Evolutionary conservation across 2,329 filamentous ascomycete genomes (phyloP).

Genomic region (Scedosporium apiospermum): DNA sequence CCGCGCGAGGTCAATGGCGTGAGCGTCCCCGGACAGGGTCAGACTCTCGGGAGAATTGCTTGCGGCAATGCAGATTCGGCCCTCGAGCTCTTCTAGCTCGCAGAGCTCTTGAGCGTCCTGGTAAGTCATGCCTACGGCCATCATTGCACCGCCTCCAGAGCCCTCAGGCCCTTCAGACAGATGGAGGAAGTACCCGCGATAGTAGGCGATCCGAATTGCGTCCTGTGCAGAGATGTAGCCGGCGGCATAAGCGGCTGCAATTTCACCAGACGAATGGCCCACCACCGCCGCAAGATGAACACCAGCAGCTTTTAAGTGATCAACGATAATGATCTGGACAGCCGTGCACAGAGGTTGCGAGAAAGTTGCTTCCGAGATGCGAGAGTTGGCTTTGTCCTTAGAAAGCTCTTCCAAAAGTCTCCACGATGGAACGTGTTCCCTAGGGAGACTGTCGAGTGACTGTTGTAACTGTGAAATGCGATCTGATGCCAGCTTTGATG

Average conservation of each 20-base stretch:
- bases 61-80: constrained; percentile 22
- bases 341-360: constrained; percentile 34
- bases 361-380: constrained; percentile 27
- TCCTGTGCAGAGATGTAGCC: constrained; percentile 14
- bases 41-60: constrained; percentile 25
- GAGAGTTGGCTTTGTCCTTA: constrained; percentile 22
- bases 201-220: constrained; percentile 22
- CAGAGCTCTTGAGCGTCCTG: constrained; percentile 1
- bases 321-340: constrained; percentile 35
- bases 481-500: neutral
- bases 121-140: constrained; percentile 13
- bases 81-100: constrained; percentile 4
- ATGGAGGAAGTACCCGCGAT: constrained; percentile 16
- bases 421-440: constrained; percentile 21
- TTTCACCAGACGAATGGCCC: constrained; percentile 41
- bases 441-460: constrained; percentile 13
- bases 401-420: constrained; percentile 27
- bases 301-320: constrained; percentile 32
- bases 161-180: neutral
- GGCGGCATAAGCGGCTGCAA: constrained; percentile 34
- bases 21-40: constrained; percentile 23
- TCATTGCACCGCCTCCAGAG: constrained; percentile 18
- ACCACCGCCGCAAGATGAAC: constrained; percentile 27
- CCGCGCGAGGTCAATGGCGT: constrained; percentile 12
- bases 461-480: neutral